These are phyloP conservation scores for Aureobasidium sp. DNA, from an alignment of 2,329 filamentous ascomycete genomes.

Conservation along the genomic window DNA sequence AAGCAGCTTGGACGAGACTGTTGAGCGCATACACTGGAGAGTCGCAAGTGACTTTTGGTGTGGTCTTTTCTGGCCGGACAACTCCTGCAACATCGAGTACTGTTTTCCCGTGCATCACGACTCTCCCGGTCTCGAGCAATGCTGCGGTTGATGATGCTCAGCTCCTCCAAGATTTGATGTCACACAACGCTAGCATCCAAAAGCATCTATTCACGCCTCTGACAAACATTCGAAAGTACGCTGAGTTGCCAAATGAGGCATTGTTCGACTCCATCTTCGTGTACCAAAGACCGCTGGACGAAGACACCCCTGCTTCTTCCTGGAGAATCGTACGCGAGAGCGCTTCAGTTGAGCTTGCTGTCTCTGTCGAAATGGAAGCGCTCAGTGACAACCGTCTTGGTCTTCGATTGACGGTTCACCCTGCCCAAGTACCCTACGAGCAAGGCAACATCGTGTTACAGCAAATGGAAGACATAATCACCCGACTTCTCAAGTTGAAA, in stretches of 20 bases:
- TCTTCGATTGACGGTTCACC: conserved; percentile 60
- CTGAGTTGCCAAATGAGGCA: conserved; percentile 55
- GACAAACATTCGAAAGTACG: conserved; percentile 63
- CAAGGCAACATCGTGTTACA: conserved; percentile 61
- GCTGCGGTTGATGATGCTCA: conserved; percentile 49
- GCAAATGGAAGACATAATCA: conserved; percentile 66
- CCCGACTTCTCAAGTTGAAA: conserved; percentile 43
- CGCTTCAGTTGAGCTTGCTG: conserved; percentile 66
- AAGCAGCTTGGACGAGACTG: conserved; percentile 71
- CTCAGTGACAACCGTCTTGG: conserved; percentile 41
- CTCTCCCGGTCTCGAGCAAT: conserved; percentile 63
- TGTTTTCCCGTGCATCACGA: conserved; percentile 74
- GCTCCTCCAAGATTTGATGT: conserved; percentile 58
- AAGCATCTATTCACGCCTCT: conserved; percentile 68
- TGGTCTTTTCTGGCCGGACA: conserved; percentile 69
- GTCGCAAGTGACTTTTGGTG: conserved; percentile 64
- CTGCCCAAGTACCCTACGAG: conserved; percentile 56
- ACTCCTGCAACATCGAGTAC: conserved; percentile 52
- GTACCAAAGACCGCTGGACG: conserved; percentile 58
- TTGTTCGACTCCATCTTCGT: conserved; percentile 83
- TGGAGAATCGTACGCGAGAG: conserved; percentile 62
- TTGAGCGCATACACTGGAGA: conserved; percentile 74
- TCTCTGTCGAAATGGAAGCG: conserved; percentile 74
- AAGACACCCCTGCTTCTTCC: conserved; percentile 23
- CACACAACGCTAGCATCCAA: conserved; percentile 56